Evolutionary conservation across 2,329 filamentous ascomycete species (phyloP).

Genomic region (Cladophialophora psammophila): DNA sequence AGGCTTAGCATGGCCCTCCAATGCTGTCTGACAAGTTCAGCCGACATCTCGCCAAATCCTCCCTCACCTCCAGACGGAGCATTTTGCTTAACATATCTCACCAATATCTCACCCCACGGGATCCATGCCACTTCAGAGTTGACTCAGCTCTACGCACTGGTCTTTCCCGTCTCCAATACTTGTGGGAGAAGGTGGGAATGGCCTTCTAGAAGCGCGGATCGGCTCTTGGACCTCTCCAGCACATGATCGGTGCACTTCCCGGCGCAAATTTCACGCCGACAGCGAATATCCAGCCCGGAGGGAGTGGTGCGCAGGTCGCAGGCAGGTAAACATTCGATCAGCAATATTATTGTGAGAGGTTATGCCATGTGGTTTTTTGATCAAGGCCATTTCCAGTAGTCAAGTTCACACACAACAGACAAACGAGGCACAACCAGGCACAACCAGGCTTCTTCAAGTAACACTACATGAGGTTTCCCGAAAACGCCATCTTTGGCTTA

Average conservation of each 20-base stretch:
- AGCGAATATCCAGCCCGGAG: neutral
- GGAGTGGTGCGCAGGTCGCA: neutral
- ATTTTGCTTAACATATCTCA: too few relatives aligned
- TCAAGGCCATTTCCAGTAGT: neutral
- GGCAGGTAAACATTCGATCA: neutral
- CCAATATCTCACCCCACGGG: neutral
- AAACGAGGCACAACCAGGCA: neutral
- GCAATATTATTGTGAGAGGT: neutral
- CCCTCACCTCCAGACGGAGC: neutral
- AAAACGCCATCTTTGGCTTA: neutral
- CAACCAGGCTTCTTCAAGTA: neutral
- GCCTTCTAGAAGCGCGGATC: neutral
- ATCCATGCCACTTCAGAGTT: neutral
- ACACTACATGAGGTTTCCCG: neutral
- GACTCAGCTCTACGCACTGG: neutral
- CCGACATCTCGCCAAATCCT: conserved; percentile 14
- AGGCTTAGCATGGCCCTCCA: conserved; percentile 21
- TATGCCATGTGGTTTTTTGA: neutral
- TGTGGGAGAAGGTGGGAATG: neutral
- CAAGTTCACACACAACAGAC: neutral
- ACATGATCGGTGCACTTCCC: neutral
- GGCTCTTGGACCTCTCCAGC: neutral
- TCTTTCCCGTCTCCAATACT: neutral
- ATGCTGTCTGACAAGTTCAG: neutral
- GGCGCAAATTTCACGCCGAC: neutral